Conservation (phyloP, 441 rosid genomes). For the Bruguiera hainesii region DNA sequence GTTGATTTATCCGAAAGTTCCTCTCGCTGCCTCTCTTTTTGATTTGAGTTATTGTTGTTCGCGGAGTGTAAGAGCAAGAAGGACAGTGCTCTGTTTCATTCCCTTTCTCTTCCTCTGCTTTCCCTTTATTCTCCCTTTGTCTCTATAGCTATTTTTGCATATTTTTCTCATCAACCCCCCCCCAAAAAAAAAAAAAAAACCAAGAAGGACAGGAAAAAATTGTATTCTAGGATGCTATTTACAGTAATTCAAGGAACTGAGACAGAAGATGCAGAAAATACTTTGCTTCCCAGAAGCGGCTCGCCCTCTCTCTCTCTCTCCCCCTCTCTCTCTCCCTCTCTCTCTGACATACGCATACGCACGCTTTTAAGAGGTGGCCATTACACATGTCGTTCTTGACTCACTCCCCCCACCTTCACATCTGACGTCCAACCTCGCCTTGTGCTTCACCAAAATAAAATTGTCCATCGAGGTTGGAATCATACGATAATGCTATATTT, state of each 20-base stretch:
- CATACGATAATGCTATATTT: too few relatives aligned
- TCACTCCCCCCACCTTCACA: too few relatives aligned
- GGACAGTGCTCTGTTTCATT: slow-evolving; percentile 27
- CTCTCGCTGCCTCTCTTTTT: background rate
- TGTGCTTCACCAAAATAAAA: too few relatives aligned
- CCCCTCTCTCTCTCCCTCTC: background rate
- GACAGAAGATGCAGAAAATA: background rate
- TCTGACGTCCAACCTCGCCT: too few relatives aligned
- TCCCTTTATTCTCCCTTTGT: background rate
- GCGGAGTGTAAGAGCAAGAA: slow-evolving; percentile 15
- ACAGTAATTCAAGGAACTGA: background rate
- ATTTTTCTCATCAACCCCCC: background rate
- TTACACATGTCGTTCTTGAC: too few relatives aligned
- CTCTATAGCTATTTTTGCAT: background rate
- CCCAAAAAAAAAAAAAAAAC: too few relatives aligned
- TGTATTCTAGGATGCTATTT: background rate
- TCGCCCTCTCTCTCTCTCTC: background rate
- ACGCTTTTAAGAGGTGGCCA: background rate
- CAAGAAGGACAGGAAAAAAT: too few relatives aligned
- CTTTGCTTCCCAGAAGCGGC: background rate
- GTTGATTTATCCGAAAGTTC: slow-evolving; percentile 13
- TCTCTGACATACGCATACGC: background rate
- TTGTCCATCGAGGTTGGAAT: too few relatives aligned
- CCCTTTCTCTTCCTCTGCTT: slow-evolving; percentile 5
- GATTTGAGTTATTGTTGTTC: background rate